Percentiles rank a stretch among this genome's conserved stretches.
These are phyloP conservation scores for Martiniozyma abietophila DNA, from an alignment of 805 yeast genomes.

Conservation along the genomic window DNA sequence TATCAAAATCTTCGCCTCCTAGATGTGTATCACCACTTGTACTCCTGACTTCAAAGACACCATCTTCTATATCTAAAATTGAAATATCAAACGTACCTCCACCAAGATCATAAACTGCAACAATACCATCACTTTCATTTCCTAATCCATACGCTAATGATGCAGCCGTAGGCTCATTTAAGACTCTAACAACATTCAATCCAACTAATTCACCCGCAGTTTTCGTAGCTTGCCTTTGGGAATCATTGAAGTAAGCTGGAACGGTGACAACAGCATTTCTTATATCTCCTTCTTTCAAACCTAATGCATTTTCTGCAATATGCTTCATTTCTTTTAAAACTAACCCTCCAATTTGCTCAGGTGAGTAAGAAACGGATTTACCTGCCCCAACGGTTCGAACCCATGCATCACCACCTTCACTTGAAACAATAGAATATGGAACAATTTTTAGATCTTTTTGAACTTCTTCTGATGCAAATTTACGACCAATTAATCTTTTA, in stretches of 20 bases:
- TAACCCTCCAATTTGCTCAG: conserved; percentile 93
- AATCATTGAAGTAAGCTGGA: conserved; percentile 83
- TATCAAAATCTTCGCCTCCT: conserved; percentile 89
- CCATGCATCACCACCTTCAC: conserved; percentile 94
- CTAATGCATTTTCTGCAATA: conserved; percentile 75
- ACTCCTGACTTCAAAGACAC: conserved; percentile 92
- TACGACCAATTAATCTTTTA: conserved; percentile 89
- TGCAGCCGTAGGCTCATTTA: conserved; percentile 86
- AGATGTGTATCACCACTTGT: conserved; percentile 92
- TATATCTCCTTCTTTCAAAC: conserved; percentile 46
- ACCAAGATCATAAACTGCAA: conserved; percentile 94
- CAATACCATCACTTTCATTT: conserved; percentile 50
- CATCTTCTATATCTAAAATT: conserved; percentile 89
- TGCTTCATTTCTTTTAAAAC: conserved; percentile 90
- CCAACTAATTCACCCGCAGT: conserved; percentile 95
- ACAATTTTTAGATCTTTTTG: conserved; percentile 82
- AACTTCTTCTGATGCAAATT: conserved; percentile 82
- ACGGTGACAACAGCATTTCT: conserved; percentile 87
- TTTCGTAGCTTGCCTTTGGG: conserved; percentile 87
- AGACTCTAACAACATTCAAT: conserved; percentile 74
- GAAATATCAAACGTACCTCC: conserved; percentile 98
- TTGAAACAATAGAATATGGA: conserved; percentile 81
- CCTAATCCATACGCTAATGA: conserved; percentile 91
- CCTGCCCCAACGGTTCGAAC: conserved; percentile 50
- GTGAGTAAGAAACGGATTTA: conserved; percentile 79